These are phyloP conservation scores for Exsudoporus frostii DNA, from an alignment of 768 basidiomycete species.

Conservation along the genomic window DNA sequence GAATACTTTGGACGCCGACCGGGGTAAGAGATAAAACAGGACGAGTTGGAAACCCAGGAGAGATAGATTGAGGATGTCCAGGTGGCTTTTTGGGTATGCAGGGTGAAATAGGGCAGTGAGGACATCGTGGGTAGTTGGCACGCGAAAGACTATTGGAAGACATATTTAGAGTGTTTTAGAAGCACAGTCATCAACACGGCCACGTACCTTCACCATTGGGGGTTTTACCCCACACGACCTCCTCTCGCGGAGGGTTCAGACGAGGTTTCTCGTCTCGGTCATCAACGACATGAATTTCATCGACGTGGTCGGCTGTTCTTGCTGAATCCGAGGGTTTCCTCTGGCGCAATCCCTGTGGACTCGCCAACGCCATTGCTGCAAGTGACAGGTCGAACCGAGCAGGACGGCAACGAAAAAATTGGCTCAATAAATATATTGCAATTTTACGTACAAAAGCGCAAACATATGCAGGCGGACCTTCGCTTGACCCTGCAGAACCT, in stretches of 20 bases:
- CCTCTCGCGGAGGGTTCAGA: slow-evolving; percentile 31
- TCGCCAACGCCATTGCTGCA: slow-evolving; percentile 18
- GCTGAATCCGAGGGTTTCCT: slow-evolving; percentile 11
- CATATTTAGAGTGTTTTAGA: slow-evolving; percentile 6
- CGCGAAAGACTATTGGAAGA: slow-evolving; percentile 70
- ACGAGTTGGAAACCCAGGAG: slow-evolving; percentile 74
- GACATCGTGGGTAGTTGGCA: slow-evolving; percentile 90
- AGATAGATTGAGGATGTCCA: slow-evolving; percentile 82
- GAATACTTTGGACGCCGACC: slow-evolving; percentile 52
- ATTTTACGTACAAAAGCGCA: slow-evolving; percentile 24
- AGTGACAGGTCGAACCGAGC: neutral
- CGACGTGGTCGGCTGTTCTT: neutral
- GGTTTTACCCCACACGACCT: slow-evolving; percentile 88
- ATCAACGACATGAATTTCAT: slow-evolving; percentile 5
- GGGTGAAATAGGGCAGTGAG: slow-evolving; percentile 84
- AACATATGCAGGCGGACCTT: too few species aligned
- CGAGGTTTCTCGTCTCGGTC: slow-evolving; percentile 12
- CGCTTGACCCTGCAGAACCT: too few species aligned
- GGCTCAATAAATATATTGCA: neutral
- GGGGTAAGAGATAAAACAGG: slow-evolving; percentile 68
- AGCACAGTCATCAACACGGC: neutral
- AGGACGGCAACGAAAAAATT: neutral
- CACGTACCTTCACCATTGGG: slow-evolving; percentile 69
- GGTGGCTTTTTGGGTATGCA: slow-evolving; percentile 77
- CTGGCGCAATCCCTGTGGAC: slow-evolving; percentile 24